Conservation (phyloP, 148 eudicot species). For the Cornus florida region DNA sequence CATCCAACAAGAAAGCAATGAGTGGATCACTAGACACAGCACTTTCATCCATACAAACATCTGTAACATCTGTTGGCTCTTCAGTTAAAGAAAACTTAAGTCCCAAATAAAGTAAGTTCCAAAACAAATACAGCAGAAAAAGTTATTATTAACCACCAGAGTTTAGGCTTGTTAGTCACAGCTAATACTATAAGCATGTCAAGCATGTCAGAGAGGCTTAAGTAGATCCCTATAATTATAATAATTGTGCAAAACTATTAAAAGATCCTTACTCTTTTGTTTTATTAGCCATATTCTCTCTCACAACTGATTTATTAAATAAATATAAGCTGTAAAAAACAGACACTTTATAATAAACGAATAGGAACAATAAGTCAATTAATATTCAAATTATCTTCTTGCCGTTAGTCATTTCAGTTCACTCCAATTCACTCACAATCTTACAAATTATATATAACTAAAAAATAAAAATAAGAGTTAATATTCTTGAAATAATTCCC, state of each 20-base stretch:
- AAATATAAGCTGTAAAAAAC: too few relatives aligned
- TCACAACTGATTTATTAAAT: too few relatives aligned
- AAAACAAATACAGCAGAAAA: not conserved
- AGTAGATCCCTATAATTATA: too few relatives aligned
- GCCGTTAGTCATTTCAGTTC: not conserved
- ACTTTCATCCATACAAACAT: constrained; percentile 99
- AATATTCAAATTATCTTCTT: not conserved
- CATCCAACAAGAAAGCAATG: constrained; percentile 89
- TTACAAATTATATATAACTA: not conserved
- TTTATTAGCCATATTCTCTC: too few relatives aligned
- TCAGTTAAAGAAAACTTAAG: constrained; percentile 50
- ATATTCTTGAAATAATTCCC: not conserved
- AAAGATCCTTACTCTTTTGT: too few relatives aligned
- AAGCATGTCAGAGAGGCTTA: too few relatives aligned
- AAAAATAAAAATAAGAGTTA: not conserved
- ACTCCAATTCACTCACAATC: not conserved
- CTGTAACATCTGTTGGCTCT: constrained; percentile 71
- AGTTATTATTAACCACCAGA: not conserved
- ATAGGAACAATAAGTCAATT: not conserved
- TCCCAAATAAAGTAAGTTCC: constrained; percentile 4
- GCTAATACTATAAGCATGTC: too few relatives aligned
- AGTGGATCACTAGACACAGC: constrained; percentile 98
- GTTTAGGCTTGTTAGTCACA: not conserved
- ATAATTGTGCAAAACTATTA: too few relatives aligned
- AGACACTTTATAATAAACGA: too few relatives aligned